Conservation (phyloP, 805 yeast genomes). For the Myxozyma monticola region DNA sequence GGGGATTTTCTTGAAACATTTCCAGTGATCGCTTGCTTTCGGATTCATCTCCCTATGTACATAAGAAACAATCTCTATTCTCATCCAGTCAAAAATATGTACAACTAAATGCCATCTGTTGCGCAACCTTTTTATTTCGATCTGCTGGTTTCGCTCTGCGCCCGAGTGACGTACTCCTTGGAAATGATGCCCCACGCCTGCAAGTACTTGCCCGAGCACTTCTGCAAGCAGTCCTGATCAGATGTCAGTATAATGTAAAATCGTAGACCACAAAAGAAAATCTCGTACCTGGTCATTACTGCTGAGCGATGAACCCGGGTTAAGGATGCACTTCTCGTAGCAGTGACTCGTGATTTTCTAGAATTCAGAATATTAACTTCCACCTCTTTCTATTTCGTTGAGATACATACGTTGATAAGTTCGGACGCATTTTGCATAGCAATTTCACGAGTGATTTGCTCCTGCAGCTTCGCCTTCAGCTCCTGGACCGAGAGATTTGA, state of each 20-base stretch:
- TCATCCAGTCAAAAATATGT: too few species aligned
- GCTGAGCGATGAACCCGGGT: background rate
- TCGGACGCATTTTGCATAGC: constrained; percentile 92
- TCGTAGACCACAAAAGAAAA: background rate
- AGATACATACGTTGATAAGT: constrained; percentile 70
- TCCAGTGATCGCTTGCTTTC: too few species aligned
- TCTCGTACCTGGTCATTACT: background rate
- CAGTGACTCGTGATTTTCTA: background rate
- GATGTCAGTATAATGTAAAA: constrained; percentile 17
- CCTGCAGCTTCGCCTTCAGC: constrained; percentile 62
- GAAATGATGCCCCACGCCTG: constrained; percentile 87
- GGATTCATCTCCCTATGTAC: too few species aligned
- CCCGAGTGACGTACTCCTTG: constrained; percentile 70
- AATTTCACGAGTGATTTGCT: constrained; percentile 74
- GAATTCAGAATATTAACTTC: constrained; percentile 18
- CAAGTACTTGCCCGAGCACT: constrained; percentile 85
- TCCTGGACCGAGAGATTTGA: too few species aligned
- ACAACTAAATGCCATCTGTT: too few species aligned
- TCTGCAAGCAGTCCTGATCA: constrained; percentile 56
- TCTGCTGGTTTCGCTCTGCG: constrained; percentile 48
- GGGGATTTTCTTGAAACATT: too few species aligned
- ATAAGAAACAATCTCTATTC: too few species aligned
- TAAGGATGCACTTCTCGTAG: background rate
- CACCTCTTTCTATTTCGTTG: too few species aligned
- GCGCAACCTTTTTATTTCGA: too few species aligned